Base-by-base conservation (phyloP, 495 filamentous ascomycete species). In the Podospora anserina region DNA sequence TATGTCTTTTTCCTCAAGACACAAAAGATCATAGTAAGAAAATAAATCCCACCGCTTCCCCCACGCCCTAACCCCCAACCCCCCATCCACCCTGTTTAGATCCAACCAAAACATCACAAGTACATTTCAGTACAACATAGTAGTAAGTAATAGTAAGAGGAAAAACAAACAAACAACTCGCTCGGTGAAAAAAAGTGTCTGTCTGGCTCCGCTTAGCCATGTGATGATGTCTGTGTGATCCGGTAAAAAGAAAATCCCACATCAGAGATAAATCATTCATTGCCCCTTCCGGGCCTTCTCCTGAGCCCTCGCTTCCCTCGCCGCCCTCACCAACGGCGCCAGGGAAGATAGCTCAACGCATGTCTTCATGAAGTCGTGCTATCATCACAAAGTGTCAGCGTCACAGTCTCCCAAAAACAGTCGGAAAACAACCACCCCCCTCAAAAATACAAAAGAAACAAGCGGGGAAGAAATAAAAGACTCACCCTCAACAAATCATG, bases 351-450 rank as follows among this genome's bases (percentile, higher is more conserved):
- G 90, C 79, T 81, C 91, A 87, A 78, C 84, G 82, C 72, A 99
- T 78, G 71, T 87, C 88, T 80, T 94, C 92, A 98, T 95, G 79
- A 98, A 99, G 3, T 89, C 89, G 78, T 99, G 95, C 96, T 99
- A 58, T 53, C 13, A 70, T 69, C 27, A 60, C 11, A 32, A 4
- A 39, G 15, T 9, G 59, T 58, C 49, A 64, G 49, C 55, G 11
- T 26, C 49, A 2, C 3, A 18, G 23, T 23, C 23, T 23, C 23
- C 23, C 23, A 23, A 23, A 23, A 23, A 23, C 23, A 23, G 23
- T 23, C 23, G 23, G 23, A 23, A 23, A 23, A 23, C 23, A 23
- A 23, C 23, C 23, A 23, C 23, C 23, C 23, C 23, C 23, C 1
- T 23, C 23, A 23, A 23, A 23, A 23, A 0, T 23, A 23, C 23